Evolutionary conservation across 2,329 filamentous ascomycete genomes (phyloP), one percentile per base, ranked within the genome.

Genomic region (Paecilomyces fulvus): DNA sequence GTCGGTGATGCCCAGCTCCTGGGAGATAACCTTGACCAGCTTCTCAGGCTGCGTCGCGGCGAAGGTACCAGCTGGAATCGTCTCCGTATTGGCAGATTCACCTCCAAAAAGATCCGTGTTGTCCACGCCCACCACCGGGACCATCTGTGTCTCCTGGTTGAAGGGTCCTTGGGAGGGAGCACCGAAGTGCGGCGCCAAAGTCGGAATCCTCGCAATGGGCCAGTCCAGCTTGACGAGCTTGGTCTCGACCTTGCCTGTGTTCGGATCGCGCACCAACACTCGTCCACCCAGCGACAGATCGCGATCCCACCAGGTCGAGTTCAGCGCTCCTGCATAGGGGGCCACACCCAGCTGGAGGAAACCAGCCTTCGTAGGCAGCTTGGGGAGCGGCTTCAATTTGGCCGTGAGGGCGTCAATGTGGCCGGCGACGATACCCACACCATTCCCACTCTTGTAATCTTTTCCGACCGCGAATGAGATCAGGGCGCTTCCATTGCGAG

Each of bases 271-370:
- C 50, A 97, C 86, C 52, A 97, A 79, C 3, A 97, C 92, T 49
- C 91, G 82, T 43, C 94, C 94, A 61, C 91, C 94, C 64, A 97
- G 88, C 62, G 89, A 87, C 53, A 99, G 81, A 72, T 99, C 94
- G 37, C 94, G 84, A 72, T 97, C 94, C 92, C 92, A 97, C 94
- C 94, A 97, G 0, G 94, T 97, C 60, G 80, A 79, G 69, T 92
- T 94, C 59, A 97, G 76, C 1, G 80, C 91, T 53, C 94, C 92
- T 9, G 91, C 92, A 70, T 97, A 99, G 0, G 89, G 94, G 2
- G 94, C 92, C 54, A 97, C 90, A 23, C 90, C 92, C 6, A 97
- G 82, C 76, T 97, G 90, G 28, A 90, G 73, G 68, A 90, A 99
- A 55, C 94, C 92, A 30, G 89, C 87, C 70, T 88, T 90, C 64